Conservation (phyloP, 495 filamentous ascomycete genomes). For the Penicillium taxi region DNA sequence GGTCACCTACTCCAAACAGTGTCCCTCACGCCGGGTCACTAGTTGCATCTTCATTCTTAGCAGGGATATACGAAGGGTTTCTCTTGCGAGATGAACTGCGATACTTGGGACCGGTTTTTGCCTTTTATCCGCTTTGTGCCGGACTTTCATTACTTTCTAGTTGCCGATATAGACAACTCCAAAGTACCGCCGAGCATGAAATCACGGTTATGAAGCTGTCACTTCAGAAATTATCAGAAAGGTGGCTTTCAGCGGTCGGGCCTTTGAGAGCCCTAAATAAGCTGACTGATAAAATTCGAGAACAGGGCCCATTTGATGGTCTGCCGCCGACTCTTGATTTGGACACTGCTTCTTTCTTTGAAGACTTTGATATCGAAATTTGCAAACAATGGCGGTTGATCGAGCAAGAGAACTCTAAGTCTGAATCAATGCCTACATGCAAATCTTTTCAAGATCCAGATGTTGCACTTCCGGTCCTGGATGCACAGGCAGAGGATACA, state of each 20-base stretch:
- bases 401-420: conserved; percentile 14
- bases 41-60: conserved; percentile 23
- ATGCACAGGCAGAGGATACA: conserved; percentile 6
- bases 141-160: conserved; percentile 21
- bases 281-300: conserved; percentile 23
- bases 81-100: conserved; percentile 23
- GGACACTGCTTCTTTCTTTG: conserved; percentile 21
- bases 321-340: conserved; percentile 12
- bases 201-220: conserved; percentile 25
- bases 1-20: conserved; percentile 19
- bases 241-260: conserved; percentile 24
- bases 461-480: conserved; percentile 7
- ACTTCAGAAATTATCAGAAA: conserved; percentile 23
- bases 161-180: conserved; percentile 19
- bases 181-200: conserved; percentile 22
- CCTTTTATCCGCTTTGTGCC: conserved; percentile 23
- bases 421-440: conserved; percentile 8
- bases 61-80: conserved; percentile 26
- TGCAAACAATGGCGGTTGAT: conserved; percentile 24
- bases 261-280: conserved; percentile 22
- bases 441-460: conserved; percentile 14
- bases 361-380: conserved; percentile 19
- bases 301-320: conserved; percentile 15
- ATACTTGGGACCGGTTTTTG: conserved; percentile 22
- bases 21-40: conserved; percentile 19